These are phyloP conservation scores for Populus davidiana DNA, from an alignment of 345 rosid genomes.

Conservation along the genomic window DNA sequence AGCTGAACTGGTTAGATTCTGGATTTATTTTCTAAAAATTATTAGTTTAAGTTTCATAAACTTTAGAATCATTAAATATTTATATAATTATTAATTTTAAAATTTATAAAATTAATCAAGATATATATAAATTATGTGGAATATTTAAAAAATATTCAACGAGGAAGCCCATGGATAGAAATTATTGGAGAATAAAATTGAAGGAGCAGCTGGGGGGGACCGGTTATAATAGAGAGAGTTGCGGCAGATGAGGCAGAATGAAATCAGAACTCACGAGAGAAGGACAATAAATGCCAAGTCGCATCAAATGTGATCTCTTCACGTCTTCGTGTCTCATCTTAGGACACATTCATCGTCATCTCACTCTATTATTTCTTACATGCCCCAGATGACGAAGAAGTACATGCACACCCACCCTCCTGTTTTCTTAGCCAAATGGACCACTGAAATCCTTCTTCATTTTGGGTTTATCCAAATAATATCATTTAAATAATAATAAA, in stretches of 20 bases:
- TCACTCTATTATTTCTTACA: neutral
- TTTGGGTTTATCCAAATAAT: too few relatives aligned
- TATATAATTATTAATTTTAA: too few relatives aligned
- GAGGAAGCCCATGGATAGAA: too few relatives aligned
- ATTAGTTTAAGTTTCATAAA: rapidly evolving
- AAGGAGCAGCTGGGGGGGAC: too few relatives aligned
- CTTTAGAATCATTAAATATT: rapidly evolving
- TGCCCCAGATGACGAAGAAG: neutral
- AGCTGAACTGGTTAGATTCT: rapidly evolving
- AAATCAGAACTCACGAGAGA: neutral
- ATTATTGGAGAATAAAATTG: too few relatives aligned
- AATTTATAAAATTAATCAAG: too few relatives aligned
- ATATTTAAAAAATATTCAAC: too few relatives aligned
- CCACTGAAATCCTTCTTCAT: neutral
- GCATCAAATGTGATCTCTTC: neutral
- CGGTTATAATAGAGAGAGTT: too few relatives aligned
- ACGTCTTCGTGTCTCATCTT: neutral
- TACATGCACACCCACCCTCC: neutral
- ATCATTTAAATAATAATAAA: too few relatives aligned
- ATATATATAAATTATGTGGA: too few relatives aligned
- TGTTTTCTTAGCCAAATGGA: neutral
- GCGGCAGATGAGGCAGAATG: too few relatives aligned
- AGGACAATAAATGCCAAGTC: neutral
- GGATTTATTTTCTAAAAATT: rapidly evolving
- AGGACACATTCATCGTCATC: neutral